These are phyloP conservation scores for Xylaria grammica DNA, from an alignment of 495 filamentous ascomycete genomes.

Conservation along the genomic window DNA sequence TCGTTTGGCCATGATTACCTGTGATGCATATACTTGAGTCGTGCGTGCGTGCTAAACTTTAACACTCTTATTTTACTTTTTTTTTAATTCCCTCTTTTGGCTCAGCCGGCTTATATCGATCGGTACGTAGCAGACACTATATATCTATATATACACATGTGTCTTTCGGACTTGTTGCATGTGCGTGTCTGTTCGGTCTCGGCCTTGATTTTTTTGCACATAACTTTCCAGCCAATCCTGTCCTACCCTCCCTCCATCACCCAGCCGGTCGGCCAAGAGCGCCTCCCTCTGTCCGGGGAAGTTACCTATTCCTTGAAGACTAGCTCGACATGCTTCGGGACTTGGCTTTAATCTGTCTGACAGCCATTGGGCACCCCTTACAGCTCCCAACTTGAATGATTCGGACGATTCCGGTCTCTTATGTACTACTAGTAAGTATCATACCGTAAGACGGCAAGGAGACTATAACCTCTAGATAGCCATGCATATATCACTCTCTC, in stretches of 20 bases:
- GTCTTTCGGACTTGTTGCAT: too few species aligned
- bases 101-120: too few species aligned
- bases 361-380: neutral
- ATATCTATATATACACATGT: too few species aligned
- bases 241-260: neutral
- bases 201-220: too few species aligned
- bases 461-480: too few species aligned
- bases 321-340: conserved; percentile 4
- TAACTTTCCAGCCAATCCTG: too few species aligned
- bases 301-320: neutral
- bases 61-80: neutral
- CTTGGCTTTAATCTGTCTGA: conserved; percentile 2
- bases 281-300: neutral
- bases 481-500: neutral
- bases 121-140: too few species aligned
- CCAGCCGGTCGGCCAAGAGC: neutral
- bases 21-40: conserved; percentile 13
- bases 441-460: too few species aligned
- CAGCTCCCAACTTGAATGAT: neutral
- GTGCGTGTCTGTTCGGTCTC: too few species aligned
- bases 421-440: too few species aligned
- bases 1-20: too few species aligned
- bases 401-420: neutral
- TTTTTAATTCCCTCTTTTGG: too few species aligned
- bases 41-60: conserved; percentile 9